These are phyloP conservation scores for Tricharina praecox DNA, from an alignment of 495 filamentous ascomycete species.

Conservation along the genomic window DNA sequence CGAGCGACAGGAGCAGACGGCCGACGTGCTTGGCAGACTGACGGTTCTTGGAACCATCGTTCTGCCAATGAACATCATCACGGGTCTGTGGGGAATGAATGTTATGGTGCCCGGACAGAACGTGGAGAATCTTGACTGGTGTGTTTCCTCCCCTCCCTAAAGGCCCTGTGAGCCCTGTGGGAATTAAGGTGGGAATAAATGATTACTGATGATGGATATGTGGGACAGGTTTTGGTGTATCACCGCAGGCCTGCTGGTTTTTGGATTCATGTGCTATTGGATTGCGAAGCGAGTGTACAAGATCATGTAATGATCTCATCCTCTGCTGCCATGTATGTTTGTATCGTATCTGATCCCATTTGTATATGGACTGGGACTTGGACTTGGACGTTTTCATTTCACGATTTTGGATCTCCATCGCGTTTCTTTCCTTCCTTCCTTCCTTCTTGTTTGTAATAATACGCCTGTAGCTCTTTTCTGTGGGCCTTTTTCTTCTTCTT, in stretches of 20 bases:
- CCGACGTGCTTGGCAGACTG: slow-evolving; percentile 76
- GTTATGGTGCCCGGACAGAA: slow-evolving; percentile 59
- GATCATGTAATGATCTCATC: slow-evolving; percentile 21
- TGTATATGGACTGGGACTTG: too few species aligned
- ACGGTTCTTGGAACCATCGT: slow-evolving; percentile 90
- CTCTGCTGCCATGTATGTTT: too few species aligned
- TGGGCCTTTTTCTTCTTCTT: too few species aligned
- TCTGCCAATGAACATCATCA: slow-evolving; percentile 90
- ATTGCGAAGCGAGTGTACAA: slow-evolving; percentile 55
- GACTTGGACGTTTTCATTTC: too few species aligned
- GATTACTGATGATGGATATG: background rate
- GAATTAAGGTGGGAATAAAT: too few species aligned
- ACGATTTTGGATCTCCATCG: too few species aligned
- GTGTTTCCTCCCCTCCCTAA: slow-evolving; percentile 45
- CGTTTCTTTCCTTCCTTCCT: too few species aligned
- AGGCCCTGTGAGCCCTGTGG: too few species aligned
- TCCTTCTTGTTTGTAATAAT: too few species aligned
- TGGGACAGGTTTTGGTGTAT: slow-evolving; percentile 41
- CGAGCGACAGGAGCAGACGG: slow-evolving; percentile 74
- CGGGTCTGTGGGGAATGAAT: slow-evolving; percentile 96
- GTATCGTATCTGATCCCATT: too few species aligned
- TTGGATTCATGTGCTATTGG: slow-evolving; percentile 63
- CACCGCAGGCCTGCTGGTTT: slow-evolving; percentile 56
- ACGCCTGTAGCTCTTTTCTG: too few species aligned
- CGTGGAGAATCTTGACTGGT: slow-evolving; percentile 43